Base-by-base conservation (phyloP, 1,284 basidiomycete genomes). In the Boletus hoseneyae region DNA sequence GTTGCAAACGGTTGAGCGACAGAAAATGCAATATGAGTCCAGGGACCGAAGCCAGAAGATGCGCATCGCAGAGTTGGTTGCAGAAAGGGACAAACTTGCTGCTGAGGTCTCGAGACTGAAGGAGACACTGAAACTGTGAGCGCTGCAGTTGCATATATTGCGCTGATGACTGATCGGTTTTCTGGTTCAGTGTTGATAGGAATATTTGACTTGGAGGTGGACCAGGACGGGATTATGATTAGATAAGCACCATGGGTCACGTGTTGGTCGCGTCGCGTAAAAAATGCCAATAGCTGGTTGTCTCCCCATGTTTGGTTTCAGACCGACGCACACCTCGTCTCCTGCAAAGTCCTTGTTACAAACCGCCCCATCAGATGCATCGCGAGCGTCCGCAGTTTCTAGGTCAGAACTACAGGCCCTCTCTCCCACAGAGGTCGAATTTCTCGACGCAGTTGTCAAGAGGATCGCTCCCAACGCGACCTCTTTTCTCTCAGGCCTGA, bases 401-500 rank as follows among this genome's bases (percentile, higher is more conserved):
- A 62, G 62, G 33, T 76, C 78, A 5, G 86, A 89, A 62, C 73
- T 89, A 18, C 68, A 74, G 30, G 70, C 74, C 32, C 75, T 91
- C 27, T 73, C 83, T 0, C 63, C 65, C 4, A 70, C 78, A 47
- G 85, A 91, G 58, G 74, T 90, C 53, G 74, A 80, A 43, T 76
- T 92, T 55, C 74, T 92, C 40, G 85, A 91, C 53, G 78, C 80
- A 33, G 85, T 92, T 3, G 79, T 92, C 36, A 62, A 73, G 49
- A 80, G 82, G 47, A 85, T 84, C 42, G 76, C 83, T 6, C 72
- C 79, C 8, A 70, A 75, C 21, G 80, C 86, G 12, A 85, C 83
- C 1, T 84, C 83, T 0, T 90, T 90, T 59, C 71, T 87, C 32
- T 76, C 80, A 2, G 78, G 90, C n/a, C 83, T 89, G 74, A 88